Conservation (phyloP, 352 stramenopile genomes). For the Pythium rishiriense region DNA sequence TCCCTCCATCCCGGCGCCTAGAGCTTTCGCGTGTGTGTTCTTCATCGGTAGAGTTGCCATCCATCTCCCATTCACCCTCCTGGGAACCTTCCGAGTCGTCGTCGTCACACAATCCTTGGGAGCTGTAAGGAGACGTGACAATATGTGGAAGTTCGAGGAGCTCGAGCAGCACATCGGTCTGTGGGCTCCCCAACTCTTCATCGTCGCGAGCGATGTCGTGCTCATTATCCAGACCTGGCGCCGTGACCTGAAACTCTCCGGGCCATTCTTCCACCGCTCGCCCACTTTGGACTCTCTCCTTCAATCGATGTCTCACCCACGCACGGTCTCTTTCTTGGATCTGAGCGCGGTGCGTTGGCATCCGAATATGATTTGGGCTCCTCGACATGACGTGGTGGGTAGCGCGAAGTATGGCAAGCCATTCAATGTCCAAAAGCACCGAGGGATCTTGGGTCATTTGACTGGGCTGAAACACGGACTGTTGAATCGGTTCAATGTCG, state of each 20-base stretch:
- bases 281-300: too few species aligned
- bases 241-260: slow-evolving; percentile 75
- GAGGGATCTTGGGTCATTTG: neutral
- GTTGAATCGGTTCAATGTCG: too few species aligned
- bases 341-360: slow-evolving; percentile 61
- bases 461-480: slow-evolving; percentile 1
- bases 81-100: too few species aligned
- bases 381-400: slow-evolving; percentile 89
- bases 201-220: too few species aligned
- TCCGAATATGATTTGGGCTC: slow-evolving; percentile 44
- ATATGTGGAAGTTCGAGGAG: slow-evolving; percentile 92
- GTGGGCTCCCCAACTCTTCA: slow-evolving; percentile 92
- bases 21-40: neutral
- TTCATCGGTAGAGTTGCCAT: neutral
- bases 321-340: slow-evolving; percentile 74
- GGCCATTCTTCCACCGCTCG: slow-evolving; percentile 52
- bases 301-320: too few species aligned
- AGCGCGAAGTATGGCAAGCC: slow-evolving; percentile 92
- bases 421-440: slow-evolving; percentile 90
- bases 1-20: neutral
- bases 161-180: slow-evolving; percentile 93
- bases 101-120: too few species aligned
- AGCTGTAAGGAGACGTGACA: slow-evolving; percentile 92
- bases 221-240: slow-evolving; percentile 38
- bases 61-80: neutral